Evolutionary conservation across 345 rosid species (phyloP).

Genomic region (Lagerstroemia speciosa): DNA sequence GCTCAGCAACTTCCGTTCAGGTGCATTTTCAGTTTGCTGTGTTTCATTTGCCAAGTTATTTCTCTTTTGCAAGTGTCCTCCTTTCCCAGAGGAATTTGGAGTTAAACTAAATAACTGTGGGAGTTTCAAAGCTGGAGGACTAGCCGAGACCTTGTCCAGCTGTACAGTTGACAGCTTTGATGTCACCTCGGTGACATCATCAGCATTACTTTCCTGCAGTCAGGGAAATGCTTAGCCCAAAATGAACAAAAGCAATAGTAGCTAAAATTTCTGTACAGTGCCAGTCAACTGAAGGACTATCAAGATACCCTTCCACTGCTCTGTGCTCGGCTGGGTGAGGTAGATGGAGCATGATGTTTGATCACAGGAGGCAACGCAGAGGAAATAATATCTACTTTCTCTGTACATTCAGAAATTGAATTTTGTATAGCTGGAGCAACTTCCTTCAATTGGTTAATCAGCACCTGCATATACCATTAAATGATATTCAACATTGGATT

Average conservation of each 20-base stretch:
- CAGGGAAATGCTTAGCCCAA: constrained; percentile 2
- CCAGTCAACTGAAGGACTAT: not conserved
- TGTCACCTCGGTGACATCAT: constrained; percentile 58
- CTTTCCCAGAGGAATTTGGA: constrained; percentile 84
- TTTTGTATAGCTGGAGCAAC: constrained; percentile 83
- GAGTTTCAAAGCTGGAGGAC: constrained; percentile 61
- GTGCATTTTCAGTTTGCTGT: constrained; percentile 49
- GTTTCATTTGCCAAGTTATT: constrained; percentile 42
- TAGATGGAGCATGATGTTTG: constrained; percentile 45
- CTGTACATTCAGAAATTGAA: constrained; percentile 78
- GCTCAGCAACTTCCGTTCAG: constrained; percentile 48
- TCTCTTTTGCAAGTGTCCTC: constrained; percentile 68
- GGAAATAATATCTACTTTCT: constrained; percentile 62
- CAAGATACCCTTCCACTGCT: constrained; percentile 50
- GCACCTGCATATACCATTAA: constrained; percentile 51
- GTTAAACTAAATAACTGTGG: constrained; percentile 91
- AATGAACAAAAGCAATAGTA: not conserved
- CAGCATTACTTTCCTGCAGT: constrained; percentile 65
- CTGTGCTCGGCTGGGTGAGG: constrained; percentile 63
- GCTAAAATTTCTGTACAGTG: not conserved
- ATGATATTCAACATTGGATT: constrained; percentile 10
- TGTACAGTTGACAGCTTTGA: constrained; percentile 64
- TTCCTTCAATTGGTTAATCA: constrained; percentile 83
- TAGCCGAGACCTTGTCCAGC: constrained; percentile 67
- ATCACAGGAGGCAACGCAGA: constrained; percentile 55